phyloP scores from a whole-genome alignment of 805 yeast genomes.

The Monosporozyma solicola region DNA sequence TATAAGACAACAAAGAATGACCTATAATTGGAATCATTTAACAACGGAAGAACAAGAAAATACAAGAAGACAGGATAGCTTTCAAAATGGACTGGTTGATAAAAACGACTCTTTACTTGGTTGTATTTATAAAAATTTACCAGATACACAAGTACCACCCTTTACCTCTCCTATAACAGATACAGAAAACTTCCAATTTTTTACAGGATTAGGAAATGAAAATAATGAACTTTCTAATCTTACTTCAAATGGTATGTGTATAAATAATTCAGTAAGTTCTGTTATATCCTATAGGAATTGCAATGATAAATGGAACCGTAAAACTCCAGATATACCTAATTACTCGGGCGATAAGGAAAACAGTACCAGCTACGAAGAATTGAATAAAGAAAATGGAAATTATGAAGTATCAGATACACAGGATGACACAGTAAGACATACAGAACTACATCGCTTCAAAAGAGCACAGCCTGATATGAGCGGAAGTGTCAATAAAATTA shows the following conservation, averaged over 20 bases:
- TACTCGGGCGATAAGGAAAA: no score
- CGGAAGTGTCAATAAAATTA: background rate
- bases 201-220: constrained; percentile 6
- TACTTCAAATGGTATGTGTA: background rate
- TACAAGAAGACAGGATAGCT: constrained; percentile 17
- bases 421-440: background rate
- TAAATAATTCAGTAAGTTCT: background rate
- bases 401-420: background rate
- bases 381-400: background rate
- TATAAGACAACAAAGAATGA: constrained; percentile 17
- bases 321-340: background rate
- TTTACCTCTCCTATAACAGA: background rate
- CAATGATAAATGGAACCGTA: background rate
- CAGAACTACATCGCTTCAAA: background rate
- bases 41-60: constrained; percentile 15
- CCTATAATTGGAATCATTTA: constrained; percentile 19
- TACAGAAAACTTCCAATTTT: constrained; percentile 5
- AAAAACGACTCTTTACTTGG: constrained; percentile 18
- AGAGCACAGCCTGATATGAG: background rate
- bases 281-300: background rate
- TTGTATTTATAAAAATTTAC: constrained; percentile 11
- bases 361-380: background rate
- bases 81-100: constrained; percentile 21
- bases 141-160: background rate
- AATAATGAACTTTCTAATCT: background rate